phyloP scores from a whole-genome alignment of 495 filamentous ascomycete genomes.

The Parmelia sp. region DNA sequence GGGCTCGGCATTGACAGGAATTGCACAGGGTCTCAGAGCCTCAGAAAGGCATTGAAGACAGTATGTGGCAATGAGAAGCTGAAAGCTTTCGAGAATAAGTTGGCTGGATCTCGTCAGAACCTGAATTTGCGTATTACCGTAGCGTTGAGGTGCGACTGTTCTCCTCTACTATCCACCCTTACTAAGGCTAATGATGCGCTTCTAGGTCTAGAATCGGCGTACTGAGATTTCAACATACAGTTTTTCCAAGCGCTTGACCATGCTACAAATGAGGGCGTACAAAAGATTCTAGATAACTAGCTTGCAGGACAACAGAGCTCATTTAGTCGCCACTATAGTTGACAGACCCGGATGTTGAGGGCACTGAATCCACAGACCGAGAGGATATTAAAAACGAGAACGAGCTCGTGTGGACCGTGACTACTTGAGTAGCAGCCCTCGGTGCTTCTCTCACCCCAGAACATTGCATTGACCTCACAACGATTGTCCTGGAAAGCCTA shows the following conservation, averaged over 20 bases:
- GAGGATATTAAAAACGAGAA: not conserved
- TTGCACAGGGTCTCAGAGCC: not conserved
- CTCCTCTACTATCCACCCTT: not conserved
- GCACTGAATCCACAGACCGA: slow-evolving; percentile 1
- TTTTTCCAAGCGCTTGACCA: slow-evolving; percentile 6
- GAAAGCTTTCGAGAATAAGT: not conserved
- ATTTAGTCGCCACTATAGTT: not conserved
- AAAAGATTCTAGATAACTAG: not conserved
- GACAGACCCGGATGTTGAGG: not conserved
- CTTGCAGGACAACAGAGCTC: not conserved
- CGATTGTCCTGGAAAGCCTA: not conserved
- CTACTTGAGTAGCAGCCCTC: not conserved
- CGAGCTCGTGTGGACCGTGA: not conserved
- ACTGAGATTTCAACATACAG: not conserved
- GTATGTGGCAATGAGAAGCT: slow-evolving; percentile 5
- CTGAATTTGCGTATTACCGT: not conserved
- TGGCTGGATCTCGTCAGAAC: slow-evolving; percentile 7
- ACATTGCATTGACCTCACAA: not conserved
- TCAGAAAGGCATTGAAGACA: not conserved
- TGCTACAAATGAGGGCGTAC: not conserved
- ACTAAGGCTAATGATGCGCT: not conserved
- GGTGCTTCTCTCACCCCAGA: not conserved
- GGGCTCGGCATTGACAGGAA: not conserved
- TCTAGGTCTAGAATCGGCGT: not conserved
- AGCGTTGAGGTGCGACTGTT: not conserved